Evolutionary conservation across 768 basidiomycete species (phyloP).

Genomic region (Sarcodon aspratus): DNA sequence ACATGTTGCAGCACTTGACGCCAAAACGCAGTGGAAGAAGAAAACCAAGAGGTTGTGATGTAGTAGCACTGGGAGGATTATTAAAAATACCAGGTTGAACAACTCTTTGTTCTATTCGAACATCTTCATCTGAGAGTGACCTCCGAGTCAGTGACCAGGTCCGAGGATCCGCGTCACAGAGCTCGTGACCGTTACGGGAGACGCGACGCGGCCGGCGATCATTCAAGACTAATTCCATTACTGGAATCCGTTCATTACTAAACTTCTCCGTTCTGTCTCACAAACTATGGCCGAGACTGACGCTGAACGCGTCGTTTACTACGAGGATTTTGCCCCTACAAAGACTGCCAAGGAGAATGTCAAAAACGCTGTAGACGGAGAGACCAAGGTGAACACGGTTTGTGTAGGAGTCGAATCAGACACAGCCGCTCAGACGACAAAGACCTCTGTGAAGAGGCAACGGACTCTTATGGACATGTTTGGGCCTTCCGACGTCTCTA

Average conservation of each 20-base stretch:
- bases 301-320: conserved; percentile 15
- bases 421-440: conserved; percentile 3
- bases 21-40: too few species aligned
- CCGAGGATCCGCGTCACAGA: too few species aligned
- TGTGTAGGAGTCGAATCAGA: neutral
- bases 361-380: conserved; percentile 4
- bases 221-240: too few species aligned
- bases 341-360: neutral
- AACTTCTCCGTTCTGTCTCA: neutral
- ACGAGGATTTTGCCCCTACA: conserved; percentile 19
- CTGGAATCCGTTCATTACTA: neutral
- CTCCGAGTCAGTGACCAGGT: too few species aligned
- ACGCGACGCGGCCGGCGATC: too few species aligned
- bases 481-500: conserved; percentile 18
- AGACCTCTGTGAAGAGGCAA: conserved; percentile 36
- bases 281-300: conserved; percentile 5
- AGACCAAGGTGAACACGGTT: neutral
- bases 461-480: conserved; percentile 60
- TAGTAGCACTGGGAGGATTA: too few species aligned
- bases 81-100: too few species aligned
- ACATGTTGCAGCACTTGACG: too few species aligned
- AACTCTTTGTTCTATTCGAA: too few species aligned
- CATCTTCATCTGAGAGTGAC: too few species aligned
- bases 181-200: too few species aligned
- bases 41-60: too few species aligned